Conservation (phyloP, 1,284 basidiomycete species). For the Cutaneotrichosporon sp. region DNA sequence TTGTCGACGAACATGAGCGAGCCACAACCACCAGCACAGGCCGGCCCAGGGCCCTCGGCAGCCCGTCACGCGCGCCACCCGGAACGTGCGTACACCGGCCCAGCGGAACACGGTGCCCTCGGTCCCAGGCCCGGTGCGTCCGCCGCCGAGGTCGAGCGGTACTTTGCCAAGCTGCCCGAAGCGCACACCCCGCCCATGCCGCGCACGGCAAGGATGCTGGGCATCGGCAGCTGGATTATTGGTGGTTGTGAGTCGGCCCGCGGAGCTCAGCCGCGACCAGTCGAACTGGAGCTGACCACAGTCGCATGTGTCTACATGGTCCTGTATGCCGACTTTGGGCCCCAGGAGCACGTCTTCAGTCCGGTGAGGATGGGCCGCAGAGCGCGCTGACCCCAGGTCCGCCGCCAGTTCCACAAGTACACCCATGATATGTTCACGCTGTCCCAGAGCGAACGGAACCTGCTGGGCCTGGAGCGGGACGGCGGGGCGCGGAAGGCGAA, state of each 20-base stretch:
- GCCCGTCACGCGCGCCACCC: slow-evolving; percentile 5
- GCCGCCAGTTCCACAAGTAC: slow-evolving; percentile 24
- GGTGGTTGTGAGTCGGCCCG: slow-evolving; percentile 26
- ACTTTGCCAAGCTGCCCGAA: slow-evolving; percentile 6
- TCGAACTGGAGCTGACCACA: slow-evolving; percentile 12
- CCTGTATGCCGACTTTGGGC: slow-evolving; percentile 43
- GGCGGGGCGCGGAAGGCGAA: too few species aligned
- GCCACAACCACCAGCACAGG: neutral
- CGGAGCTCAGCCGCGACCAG: neutral
- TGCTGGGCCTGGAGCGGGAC: slow-evolving; percentile 18
- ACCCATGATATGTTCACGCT: slow-evolving; percentile 28
- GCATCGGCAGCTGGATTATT: slow-evolving; percentile 34
- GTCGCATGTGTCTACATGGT: slow-evolving; percentile 42
- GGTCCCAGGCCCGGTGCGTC: neutral
- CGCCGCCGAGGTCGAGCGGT: slow-evolving; percentile 5
- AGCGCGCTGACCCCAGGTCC: slow-evolving; percentile 22
- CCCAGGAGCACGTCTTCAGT: slow-evolving; percentile 44
- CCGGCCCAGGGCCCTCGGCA: neutral
- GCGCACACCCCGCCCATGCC: slow-evolving; percentile 3
- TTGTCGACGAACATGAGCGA: neutral
- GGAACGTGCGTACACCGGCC: slow-evolving; percentile 13
- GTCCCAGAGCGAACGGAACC: slow-evolving; percentile 27
- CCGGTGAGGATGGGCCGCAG: too few species aligned
- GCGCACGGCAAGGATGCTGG: neutral
- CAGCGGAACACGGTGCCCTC: neutral